phyloP scores from a whole-genome alignment of 306 rosid genomes.

The Geum urbanum region DNA sequence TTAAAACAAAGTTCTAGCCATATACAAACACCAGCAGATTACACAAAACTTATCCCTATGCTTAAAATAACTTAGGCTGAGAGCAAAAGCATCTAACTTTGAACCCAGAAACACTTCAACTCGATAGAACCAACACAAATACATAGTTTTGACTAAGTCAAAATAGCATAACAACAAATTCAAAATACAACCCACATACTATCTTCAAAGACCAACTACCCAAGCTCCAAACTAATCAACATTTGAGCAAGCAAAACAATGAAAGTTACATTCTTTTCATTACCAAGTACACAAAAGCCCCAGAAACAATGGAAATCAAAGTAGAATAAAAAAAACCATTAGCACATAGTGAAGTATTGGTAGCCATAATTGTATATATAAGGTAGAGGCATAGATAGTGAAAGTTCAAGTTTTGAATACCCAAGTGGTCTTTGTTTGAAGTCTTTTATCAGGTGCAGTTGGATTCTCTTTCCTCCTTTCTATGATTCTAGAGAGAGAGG shows the following conservation, averaged over 20 bases:
- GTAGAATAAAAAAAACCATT: slow-evolving; percentile 5
- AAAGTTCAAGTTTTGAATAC: slow-evolving; percentile 18
- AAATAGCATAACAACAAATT: slow-evolving; percentile 5
- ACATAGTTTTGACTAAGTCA: slow-evolving; percentile 6
- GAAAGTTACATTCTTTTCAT: not conserved
- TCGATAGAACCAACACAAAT: not conserved
- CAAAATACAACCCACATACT: slow-evolving; percentile 2
- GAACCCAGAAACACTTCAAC: not conserved
- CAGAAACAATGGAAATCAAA: not conserved
- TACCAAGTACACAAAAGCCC: slow-evolving; percentile 5
- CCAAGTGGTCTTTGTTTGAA: slow-evolving; percentile 8
- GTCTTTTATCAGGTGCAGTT: slow-evolving; percentile 16
- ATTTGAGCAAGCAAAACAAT: not conserved
- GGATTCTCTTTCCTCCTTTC: slow-evolving; percentile 43
- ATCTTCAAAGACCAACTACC: too few relatives aligned
- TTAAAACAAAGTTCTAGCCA: too few relatives aligned
- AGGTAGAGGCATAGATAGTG: slow-evolving; percentile 8
- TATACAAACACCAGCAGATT: slow-evolving; percentile 3
- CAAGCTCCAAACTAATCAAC: not conserved
- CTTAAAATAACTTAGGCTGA: not conserved
- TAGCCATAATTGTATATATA: slow-evolving; percentile 10
- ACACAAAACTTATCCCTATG: not conserved
- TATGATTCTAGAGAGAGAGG: slow-evolving; percentile 11
- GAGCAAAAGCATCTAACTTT: not conserved
- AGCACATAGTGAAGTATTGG: slow-evolving; percentile 12